Evolutionary conservation across 2,329 filamentous ascomycete genomes (phyloP), one percentile per base, ranked within the genome.

Genomic region (Verticillium longisporum): DNA sequence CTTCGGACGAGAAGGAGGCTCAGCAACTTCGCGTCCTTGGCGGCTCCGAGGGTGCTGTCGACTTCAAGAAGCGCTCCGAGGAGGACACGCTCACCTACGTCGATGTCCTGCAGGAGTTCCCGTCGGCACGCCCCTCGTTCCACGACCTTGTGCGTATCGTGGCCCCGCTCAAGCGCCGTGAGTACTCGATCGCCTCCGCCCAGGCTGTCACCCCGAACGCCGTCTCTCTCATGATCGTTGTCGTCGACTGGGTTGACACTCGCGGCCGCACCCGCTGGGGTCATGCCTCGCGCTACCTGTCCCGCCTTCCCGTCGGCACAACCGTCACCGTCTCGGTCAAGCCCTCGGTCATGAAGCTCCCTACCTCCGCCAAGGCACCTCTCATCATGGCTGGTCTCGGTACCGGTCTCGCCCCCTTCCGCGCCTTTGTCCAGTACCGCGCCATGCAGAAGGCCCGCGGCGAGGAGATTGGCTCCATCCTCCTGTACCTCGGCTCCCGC

Each of bases 311-410:
- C 13, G 80, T 91, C 13, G 95, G 95, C 58, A 80, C 90, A 41
- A 80, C 88, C 37, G 87, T 99, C 65, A 97, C 93, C 2, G 95
- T 92, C 62, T 96, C 91, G 37, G 92, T 99, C 74, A 99, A 99
- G 81, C 92, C 95, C 0, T 97, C 92, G 31, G 95, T 98, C 67
- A 99, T 99, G 95, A 99, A 98, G 80, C 85, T 99, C n/a, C 95
- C 95, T 5, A 78, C 84, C 63, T 89, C 88, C 73, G 88, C 93
- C 68, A 95, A 91, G 41, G 91, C 94, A 56, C 95, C 95, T 50
- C 88, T 99, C 72, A 97, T 99, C 82, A 97, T 99, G 94, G 95
- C 95, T 10, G 95, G 95, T 75, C 89, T 98, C n/a, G 95, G 95
- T 65, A 99, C 95, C 0, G 95, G 95, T 72, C 88, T 99, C 26